Conservation (phyloP, 306 rosid genomes). For the Macrotyloma uniflorum region DNA sequence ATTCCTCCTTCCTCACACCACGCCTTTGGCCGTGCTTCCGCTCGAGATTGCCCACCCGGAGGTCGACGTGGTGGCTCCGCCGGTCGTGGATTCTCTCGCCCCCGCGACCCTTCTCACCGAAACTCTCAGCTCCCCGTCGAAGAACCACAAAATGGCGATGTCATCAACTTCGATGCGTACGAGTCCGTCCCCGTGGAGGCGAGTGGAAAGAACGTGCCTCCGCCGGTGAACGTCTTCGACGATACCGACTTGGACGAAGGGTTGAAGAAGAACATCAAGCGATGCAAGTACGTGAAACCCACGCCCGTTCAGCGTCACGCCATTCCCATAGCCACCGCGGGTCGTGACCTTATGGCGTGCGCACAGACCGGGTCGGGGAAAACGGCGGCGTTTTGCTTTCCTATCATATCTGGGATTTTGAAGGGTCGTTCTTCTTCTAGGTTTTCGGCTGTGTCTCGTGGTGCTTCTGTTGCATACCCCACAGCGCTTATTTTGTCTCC, state of each 20-base stretch:
- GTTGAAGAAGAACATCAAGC: conserved; percentile 55
- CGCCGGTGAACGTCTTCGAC: conserved; percentile 58
- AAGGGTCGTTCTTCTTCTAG: conserved; percentile 29
- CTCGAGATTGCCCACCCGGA: background rate
- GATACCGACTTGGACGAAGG: conserved; percentile 64
- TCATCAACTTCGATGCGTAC: conserved; percentile 75
- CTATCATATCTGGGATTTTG: conserved; percentile 73
- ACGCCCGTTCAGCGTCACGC: conserved; percentile 89
- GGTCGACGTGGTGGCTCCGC: background rate
- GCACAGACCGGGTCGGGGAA: conserved; percentile 87
- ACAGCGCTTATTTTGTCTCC: conserved; percentile 79
- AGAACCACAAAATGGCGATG: conserved; percentile 15
- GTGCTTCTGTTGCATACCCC: conserved; percentile 51
- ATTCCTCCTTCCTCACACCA: background rate
- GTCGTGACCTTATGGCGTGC: conserved; percentile 84
- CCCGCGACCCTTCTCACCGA: background rate
- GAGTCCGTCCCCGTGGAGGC: conserved; percentile 80
- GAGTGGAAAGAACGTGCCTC: conserved; percentile 65
- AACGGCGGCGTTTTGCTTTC: conserved; percentile 87
- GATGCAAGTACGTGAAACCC: conserved; percentile 86
- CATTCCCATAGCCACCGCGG: conserved; percentile 65
- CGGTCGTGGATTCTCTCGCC: background rate
- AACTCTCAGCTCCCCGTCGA: background rate
- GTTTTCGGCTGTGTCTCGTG: conserved; percentile 4
- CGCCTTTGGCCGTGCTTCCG: background rate